Base-by-base conservation (phyloP, 2,329 filamentous ascomycete genomes). In the Venturia nashicola region DNA sequence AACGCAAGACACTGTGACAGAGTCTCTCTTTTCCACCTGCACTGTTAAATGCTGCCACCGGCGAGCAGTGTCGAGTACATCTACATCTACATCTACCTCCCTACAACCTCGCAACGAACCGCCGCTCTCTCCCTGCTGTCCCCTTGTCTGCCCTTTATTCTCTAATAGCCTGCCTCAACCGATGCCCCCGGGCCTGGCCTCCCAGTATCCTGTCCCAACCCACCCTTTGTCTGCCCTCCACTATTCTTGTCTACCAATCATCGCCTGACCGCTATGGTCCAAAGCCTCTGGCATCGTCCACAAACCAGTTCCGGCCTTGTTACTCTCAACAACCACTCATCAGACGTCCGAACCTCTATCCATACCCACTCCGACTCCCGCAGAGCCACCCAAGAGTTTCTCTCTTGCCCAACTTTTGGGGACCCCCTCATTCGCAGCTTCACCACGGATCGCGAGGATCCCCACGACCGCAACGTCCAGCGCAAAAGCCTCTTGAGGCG, bases 371-470 rank as follows among this genome's bases (percentile, higher is more conserved):
- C 44, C 14, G 44, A 48, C 23, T 44, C 60, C 43, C 60, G 60
- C 42, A 40, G 60, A 39, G 20, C 60, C 11, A 62, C 60, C 42
- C 43, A 62, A 12, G 60, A 62, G 14, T 62, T 32, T 62, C 44
- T 62, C 23, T 3, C 40, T 8, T 23, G 40, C 32, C 9, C 39
- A 11, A 62, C 0, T 14, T 57, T 36, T 11, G 51, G 51, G 7
- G 51, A 57, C 8, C 51, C 51, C 36, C 32, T 57, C 8, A 32
- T 36, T 3, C 51, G 51, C 51, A 36, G 32, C 39, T 27, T 20
- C 36, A 61, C 54, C 62, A 23, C 55, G 32, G 11, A 34, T 46
- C 42, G 51, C 32, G 27, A 62, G 27, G 34, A 44, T 48, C 40
- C 42, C 32, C 23, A 65, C 59, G 42, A 34, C 62, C 34, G 9